phyloP scores from a whole-genome alignment of 257 asterid species.

The Penstemon eatonii region DNA sequence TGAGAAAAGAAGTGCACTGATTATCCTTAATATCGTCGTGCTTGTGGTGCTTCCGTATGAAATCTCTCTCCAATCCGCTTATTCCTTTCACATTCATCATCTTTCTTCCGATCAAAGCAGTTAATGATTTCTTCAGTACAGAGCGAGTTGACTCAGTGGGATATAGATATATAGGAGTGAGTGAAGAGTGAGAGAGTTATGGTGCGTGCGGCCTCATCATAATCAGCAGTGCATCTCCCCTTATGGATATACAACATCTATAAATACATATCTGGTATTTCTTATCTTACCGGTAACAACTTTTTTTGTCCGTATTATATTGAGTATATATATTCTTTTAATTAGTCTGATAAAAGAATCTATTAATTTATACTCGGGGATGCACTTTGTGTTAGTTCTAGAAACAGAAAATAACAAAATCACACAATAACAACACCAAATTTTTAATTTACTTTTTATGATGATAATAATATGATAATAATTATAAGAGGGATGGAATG shows the following conservation, averaged over 20 bases:
- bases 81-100: slow-evolving; percentile 49
- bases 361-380: too few relatives aligned
- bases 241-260: neutral
- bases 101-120: slow-evolving; percentile 30
- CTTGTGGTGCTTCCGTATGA: slow-evolving; percentile 54
- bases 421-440: too few relatives aligned
- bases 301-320: too few relatives aligned
- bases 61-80: slow-evolving; percentile 50
- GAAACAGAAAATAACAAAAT: too few relatives aligned
- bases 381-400: too few relatives aligned
- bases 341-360: too few relatives aligned
- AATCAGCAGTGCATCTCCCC: slow-evolving; percentile 1
- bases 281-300: too few relatives aligned
- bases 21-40: slow-evolving; percentile 47
- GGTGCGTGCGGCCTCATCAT: slow-evolving; percentile 32
- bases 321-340: too few relatives aligned
- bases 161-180: neutral
- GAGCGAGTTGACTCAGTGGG: slow-evolving; percentile 33
- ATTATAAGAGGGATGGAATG: too few relatives aligned
- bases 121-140: neutral
- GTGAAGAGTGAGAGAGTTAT: slow-evolving; percentile 21
- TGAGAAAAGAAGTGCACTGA: slow-evolving; percentile 66
- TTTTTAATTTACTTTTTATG: too few relatives aligned
- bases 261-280: too few relatives aligned
- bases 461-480: too few relatives aligned